Conservation (phyloP, 129 eudicot genomes). For the Helianthus annuus region HanXRQr2.0-SUNRISE NC_035438.2:36085877-36086376, state of each 20-base stretch:
- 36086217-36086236: too few relatives aligned
- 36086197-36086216: too few relatives aligned
- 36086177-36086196: too few relatives aligned
- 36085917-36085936: not conserved
- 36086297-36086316: slow-evolving; percentile 64
- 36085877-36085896: too few relatives aligned
- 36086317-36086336: slow-evolving; percentile 55
- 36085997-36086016: slow-evolving; percentile 44
- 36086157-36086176: too few relatives aligned
- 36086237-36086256: not conserved
- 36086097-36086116: too few relatives aligned
- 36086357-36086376: slow-evolving; percentile 67
- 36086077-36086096: too few relatives aligned
- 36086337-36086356: slow-evolving; percentile 80
- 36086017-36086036: slow-evolving; percentile 30
- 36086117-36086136: too few relatives aligned
- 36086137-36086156: too few relatives aligned
- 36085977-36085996: slow-evolving; percentile 39
- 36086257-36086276: slow-evolving; percentile 46
- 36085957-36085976: slow-evolving; percentile 60
- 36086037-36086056: too few relatives aligned
- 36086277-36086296: slow-evolving; percentile 20
- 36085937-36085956: slow-evolving; percentile 59
- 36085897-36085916: too few relatives aligned
- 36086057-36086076: too few relatives aligned